Conservation (phyloP, 148 eudicot species). For the Cornus suecica region DNA sequence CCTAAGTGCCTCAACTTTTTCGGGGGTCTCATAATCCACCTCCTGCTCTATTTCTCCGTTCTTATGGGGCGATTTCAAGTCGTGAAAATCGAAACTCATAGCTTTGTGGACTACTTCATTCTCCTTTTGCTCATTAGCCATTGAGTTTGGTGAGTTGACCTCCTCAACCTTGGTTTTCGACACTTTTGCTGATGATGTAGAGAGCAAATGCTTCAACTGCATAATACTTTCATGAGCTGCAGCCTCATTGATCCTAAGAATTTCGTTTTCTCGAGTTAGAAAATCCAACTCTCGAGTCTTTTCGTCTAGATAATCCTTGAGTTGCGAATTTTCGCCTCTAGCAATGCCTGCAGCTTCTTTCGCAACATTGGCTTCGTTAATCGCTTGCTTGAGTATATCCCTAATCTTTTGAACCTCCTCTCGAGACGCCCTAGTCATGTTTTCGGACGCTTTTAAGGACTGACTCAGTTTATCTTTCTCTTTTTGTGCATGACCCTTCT, state of each 20-base stretch:
- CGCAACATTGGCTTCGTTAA: constrained; percentile 73
- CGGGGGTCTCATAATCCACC: constrained; percentile 36
- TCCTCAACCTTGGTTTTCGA: constrained; percentile 11
- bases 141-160: constrained; percentile 10
- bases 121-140: constrained; percentile 26
- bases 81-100: constrained; percentile 50
- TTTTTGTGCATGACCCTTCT: constrained; percentile 28
- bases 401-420: constrained; percentile 65
- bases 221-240: constrained; percentile 57
- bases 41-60: constrained; percentile 17
- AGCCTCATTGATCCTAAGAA: constrained; percentile 54
- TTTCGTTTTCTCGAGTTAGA: constrained; percentile 64
- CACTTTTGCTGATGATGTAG: constrained; percentile 28
- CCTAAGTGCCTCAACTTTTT: constrained; percentile 51
- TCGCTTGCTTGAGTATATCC: constrained; percentile 78
- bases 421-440: constrained; percentile 28
- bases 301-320: constrained; percentile 50
- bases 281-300: constrained; percentile 59
- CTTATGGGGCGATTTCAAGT: constrained; percentile 17
- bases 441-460: constrained; percentile 32
- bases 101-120: constrained; percentile 19
- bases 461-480: constrained; percentile 35
- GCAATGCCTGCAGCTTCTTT: constrained; percentile 83
- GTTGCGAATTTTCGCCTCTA: constrained; percentile 54
- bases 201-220: constrained; percentile 45